Evolutionary conservation across 1,284 basidiomycete species (phyloP).

Genomic region (Wolfiporia cocos): DNA sequence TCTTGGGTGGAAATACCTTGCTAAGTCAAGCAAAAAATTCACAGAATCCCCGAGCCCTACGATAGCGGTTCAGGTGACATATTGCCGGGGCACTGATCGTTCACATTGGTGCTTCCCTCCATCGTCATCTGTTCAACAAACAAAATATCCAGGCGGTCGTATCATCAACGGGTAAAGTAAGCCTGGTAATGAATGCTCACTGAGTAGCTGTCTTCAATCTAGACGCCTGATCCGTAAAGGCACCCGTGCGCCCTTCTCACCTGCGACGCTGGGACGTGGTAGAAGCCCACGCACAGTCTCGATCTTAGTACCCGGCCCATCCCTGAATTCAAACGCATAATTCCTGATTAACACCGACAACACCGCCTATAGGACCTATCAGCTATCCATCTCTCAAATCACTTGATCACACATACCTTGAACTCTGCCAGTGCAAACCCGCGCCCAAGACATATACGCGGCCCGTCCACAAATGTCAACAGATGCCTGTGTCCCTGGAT

Average conservation of each 20-base stretch:
- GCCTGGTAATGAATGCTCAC: no score
- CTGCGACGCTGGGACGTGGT: conserved; percentile 36
- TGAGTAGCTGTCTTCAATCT: no score
- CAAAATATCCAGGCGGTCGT: no score
- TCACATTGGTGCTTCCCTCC: no score
- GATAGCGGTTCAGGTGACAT: no score
- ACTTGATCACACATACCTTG: conserved; percentile 30
- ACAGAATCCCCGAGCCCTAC: no score
- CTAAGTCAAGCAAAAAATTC: no score
- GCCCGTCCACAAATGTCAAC: conserved; percentile 35
- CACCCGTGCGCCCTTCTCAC: conserved; percentile 34
- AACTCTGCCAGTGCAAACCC: conserved; percentile 36
- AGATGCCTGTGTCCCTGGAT: conserved; percentile 34
- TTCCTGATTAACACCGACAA: conserved; percentile 38
- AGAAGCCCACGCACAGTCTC: conserved; percentile 29
- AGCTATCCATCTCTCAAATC: neutral
- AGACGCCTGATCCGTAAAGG: conserved; percentile 32
- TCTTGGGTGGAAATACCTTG: no score
- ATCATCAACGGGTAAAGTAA: no score
- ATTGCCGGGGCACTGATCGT: no score
- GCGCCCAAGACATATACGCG: conserved; percentile 35
- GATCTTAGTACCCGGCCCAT: conserved; percentile 33
- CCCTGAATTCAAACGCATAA: conserved; percentile 38
- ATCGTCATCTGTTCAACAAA: no score
- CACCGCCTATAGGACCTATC: conserved; percentile 28